Base-by-base conservation (phyloP, 805 yeast genomes). In the Candida fluviatilis region DNA sequence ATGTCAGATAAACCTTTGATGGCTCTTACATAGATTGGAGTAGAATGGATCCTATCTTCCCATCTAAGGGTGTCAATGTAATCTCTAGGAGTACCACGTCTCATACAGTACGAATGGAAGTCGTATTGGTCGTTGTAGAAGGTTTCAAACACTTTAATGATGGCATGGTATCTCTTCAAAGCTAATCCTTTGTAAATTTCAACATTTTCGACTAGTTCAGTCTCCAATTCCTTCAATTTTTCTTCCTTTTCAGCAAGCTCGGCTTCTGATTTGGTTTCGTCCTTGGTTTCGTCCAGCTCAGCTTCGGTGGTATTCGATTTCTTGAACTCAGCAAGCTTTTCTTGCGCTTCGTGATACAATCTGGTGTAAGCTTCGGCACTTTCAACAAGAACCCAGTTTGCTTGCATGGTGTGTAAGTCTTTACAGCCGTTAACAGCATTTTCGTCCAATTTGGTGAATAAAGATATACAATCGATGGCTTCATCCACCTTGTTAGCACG, bases 71-170 rank as follows among this genome's bases (percentile, higher is more conserved):
- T 77, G 14, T 80, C 81, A 19, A 85, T 49, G 55, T 91, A 93
- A 6, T 91, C 82, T 46, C 95, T 75, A 18, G 91, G 82, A 5
- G 97, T 87, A 16, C 97, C 98, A 50, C 84, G 80, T 62, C 96
- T 78, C 72, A 86, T 77, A 56, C 95, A 84, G 58, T 87, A 93
- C 33, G 85, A 82, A 58, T 93, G 98, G 81, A 91, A 93, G 58
- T 93, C 99, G 46, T 84, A 73, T 65, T 93, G 97, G 55, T 93
- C 99, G 45, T 76, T 77, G 54, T 70, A 76, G 62, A 80, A 89
- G 37, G 79, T 84, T 31, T 78, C 72, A 60, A 80, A 89, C 21
- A 84, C 75, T 42, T 78, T 78, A 35, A 78, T 66, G 33, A 89
- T 71, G 2, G 87, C 80, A 30, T 66, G 59, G 55, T 74, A 86